A percentile compares a stretch with the other conserved stretches of the same genome.
Conservation (phyloP, 179 eudicot species). For the Patellifolia procumbens region DNA sequence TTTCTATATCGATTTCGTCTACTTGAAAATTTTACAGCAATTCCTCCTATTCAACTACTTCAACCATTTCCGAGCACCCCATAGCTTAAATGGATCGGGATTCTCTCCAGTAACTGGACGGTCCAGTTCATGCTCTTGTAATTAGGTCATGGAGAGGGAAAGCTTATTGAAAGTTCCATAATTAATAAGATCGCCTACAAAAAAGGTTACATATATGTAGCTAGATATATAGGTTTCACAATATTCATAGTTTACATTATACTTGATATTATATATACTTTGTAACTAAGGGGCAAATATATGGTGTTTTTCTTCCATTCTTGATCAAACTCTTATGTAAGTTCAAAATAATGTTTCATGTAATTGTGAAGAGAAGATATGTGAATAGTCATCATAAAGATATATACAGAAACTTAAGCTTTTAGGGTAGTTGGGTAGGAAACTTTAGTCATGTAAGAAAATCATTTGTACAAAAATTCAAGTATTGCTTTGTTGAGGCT, state of each 20-base stretch:
- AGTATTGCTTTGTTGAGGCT: conserved; percentile 27
- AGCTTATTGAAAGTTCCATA: conserved; percentile 15
- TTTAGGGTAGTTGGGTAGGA: conserved; percentile 26
- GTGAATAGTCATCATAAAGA: conserved; percentile 33
- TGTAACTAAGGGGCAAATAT: conserved; percentile 17
- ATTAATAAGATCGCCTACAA: conserved; percentile 32
- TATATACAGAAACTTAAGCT: conserved; percentile 15
- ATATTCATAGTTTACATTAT: conserved; percentile 20
- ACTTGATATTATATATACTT: conserved; percentile 17
- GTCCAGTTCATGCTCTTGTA: conserved; percentile 23
- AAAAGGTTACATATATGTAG: conserved; percentile 17
- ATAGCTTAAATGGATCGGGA: conserved; percentile 9
- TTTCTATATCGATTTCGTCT: background rate
- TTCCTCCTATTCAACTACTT: too few species aligned
- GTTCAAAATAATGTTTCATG: conserved; percentile 40
- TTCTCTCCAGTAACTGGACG: background rate
- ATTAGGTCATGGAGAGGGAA: conserved; percentile 26
- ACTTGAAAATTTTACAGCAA: conserved; percentile 5
- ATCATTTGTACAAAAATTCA: conserved; percentile 34
- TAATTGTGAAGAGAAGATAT: conserved; percentile 37
- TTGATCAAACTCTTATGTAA: conserved; percentile 30
- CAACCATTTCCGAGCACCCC: too few species aligned
- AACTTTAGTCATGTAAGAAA: conserved; percentile 34
- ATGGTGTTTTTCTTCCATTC: background rate
- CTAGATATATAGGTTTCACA: conserved; percentile 15